These are phyloP conservation scores for Candida endomychidarum DNA, from an alignment of 805 yeast genomes.

Conservation along the genomic window DNA sequence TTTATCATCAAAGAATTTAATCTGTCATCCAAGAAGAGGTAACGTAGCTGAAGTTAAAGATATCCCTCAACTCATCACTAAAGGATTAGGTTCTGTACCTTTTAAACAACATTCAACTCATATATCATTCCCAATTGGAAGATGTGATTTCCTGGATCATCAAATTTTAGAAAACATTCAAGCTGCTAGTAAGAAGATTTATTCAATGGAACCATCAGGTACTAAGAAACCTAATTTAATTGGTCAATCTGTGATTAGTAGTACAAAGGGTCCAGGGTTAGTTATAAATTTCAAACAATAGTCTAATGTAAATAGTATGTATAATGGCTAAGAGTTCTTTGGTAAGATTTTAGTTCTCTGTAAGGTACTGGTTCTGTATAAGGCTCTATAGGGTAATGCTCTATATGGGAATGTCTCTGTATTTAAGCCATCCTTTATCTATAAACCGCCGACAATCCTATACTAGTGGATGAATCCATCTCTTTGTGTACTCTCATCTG, in stretches of 20 bases:
- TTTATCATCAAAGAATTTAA: conserved; percentile 84
- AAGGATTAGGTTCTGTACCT: conserved; percentile 65
- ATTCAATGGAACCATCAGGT: conserved; percentile 53
- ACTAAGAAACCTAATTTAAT: conserved; percentile 66
- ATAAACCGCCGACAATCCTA: too few relatives aligned
- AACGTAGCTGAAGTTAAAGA: conserved; percentile 66
- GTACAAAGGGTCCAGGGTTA: conserved; percentile 80
- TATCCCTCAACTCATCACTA: conserved; percentile 50
- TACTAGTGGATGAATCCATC: too few relatives aligned
- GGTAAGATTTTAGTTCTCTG: too few relatives aligned
- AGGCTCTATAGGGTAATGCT: too few relatives aligned
- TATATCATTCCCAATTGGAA: conserved; percentile 70
- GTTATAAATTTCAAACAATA: conserved; percentile 48
- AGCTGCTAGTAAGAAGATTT: conserved; percentile 64
- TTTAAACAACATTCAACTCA: conserved; percentile 71
- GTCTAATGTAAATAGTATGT: conserved; percentile 4
- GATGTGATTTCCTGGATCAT: conserved; percentile 72
- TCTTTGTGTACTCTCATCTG: too few relatives aligned
- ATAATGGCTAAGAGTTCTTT: too few relatives aligned
- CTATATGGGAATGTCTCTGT: too few relatives aligned
- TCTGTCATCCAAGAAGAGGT: conserved; percentile 85
- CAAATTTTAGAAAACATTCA: conserved; percentile 71
- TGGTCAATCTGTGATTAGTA: conserved; percentile 66
- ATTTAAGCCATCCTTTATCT: too few relatives aligned
- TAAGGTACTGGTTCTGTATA: too few relatives aligned